Percentiles rank a stretch among this genome's conserved stretches.
Conservation (phyloP, 345 rosid genomes). For the Eucalyptus brandiana region DNA sequence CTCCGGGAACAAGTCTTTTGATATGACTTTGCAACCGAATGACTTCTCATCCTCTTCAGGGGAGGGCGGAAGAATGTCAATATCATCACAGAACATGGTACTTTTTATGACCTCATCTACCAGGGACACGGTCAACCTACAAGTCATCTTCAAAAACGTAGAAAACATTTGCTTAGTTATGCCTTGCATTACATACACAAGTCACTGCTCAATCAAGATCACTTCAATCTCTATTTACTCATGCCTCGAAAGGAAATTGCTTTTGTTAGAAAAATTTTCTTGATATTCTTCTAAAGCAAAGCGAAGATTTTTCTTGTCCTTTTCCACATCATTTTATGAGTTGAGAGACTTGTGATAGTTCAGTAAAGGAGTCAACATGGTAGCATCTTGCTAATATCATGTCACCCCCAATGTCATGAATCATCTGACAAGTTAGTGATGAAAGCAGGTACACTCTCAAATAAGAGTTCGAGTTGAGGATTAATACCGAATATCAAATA, state of each 20-base stretch:
- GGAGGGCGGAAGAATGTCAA: constrained; percentile 29
- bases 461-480: background rate
- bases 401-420: background rate
- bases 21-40: constrained; percentile 17
- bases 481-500: background rate
- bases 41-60: constrained; percentile 21
- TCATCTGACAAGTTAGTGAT: background rate
- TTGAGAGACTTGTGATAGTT: background rate
- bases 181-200: background rate
- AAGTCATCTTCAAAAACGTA: background rate
- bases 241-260: background rate
- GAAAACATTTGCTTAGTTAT: background rate
- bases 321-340: background rate
- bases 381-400: background rate
- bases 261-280: background rate
- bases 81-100: constrained; percentile 35
- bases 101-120: background rate
- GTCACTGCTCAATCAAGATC: background rate
- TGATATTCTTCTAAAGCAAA: background rate
- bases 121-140: background rate
- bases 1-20: constrained; percentile 33
- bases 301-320: background rate
- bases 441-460: background rate
- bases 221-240: background rate
- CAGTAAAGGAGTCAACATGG: background rate